Evolutionary conservation across 176 grass and related monocot genomes (phyloP).

Genomic region (Triticum monococcum): DNA sequence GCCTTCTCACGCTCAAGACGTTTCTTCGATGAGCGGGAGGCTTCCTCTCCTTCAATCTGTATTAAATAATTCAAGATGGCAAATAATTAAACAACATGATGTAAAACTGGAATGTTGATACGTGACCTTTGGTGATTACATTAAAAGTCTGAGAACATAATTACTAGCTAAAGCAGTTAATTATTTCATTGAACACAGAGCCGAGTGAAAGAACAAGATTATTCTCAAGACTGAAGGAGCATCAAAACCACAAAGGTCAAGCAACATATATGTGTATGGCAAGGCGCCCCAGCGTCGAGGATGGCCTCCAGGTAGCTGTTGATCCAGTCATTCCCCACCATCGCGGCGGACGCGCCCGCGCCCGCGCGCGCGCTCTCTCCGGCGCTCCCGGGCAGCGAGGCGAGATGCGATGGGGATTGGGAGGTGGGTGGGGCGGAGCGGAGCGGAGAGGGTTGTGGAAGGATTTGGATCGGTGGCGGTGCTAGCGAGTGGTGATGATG

Average conservation of each 20-base stretch:
- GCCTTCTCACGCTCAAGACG: constrained; percentile 59
- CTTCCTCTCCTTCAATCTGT: constrained; percentile 74
- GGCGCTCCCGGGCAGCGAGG: neutral
- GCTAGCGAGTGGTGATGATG: neutral
- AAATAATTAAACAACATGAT: constrained; percentile 5
- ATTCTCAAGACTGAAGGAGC: neutral
- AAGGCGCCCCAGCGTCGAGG: constrained; percentile 45
- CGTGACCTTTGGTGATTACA: neutral
- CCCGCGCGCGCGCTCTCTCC: too few species aligned
- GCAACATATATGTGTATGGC: neutral
- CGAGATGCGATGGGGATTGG: neutral
- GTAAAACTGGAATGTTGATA: neutral
- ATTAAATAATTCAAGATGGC: neutral
- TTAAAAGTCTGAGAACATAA: neutral
- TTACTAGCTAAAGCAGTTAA: neutral
- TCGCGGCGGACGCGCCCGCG: neutral
- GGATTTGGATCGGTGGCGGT: neutral
- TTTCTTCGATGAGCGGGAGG: constrained; percentile 34
- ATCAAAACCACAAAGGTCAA: neutral
- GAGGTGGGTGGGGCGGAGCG: neutral
- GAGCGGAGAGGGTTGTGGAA: neutral
- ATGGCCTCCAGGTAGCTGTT: constrained; percentile 72
- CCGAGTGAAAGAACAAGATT: neutral
- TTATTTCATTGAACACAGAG: neutral
- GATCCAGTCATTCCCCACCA: constrained; percentile 91